A percentile compares a stretch with the other conserved stretches of the same genome.
These are phyloP conservation scores for Lumnitzera racemosa DNA, from an alignment of 345 rosid species.

Conservation along the genomic window DNA sequence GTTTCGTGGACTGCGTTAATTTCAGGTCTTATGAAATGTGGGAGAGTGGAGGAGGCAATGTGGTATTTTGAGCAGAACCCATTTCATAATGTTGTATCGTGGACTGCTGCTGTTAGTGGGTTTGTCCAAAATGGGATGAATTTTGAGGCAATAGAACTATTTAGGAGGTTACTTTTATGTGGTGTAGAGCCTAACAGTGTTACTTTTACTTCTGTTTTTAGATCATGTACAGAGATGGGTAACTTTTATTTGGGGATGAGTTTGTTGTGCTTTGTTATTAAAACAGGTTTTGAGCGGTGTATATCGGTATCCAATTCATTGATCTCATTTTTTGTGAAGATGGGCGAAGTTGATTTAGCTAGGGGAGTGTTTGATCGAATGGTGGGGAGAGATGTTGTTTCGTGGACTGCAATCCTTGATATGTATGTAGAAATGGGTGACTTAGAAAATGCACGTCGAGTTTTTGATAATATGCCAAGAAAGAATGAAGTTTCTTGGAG, in stretches of 20 bases:
- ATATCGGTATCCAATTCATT: constrained; percentile 43
- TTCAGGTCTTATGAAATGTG: constrained; percentile 46
- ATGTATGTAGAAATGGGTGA: constrained; percentile 34
- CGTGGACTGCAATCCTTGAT: constrained; percentile 59
- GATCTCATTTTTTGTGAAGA: constrained; percentile 41
- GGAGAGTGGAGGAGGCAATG: constrained; percentile 41
- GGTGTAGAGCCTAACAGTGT: constrained; percentile 38
- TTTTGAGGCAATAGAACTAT: constrained; percentile 37
- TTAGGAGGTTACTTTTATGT: constrained; percentile 30
- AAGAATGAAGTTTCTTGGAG: constrained; percentile 63
- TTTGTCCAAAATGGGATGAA: constrained; percentile 35
- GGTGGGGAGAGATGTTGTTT: constrained; percentile 41
- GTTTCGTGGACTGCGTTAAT: constrained; percentile 49
- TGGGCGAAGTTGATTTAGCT: constrained; percentile 32
- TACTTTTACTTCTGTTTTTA: constrained; percentile 38
- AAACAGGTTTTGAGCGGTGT: constrained; percentile 33
- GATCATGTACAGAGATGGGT: constrained; percentile 30
- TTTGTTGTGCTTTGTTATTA: constrained; percentile 37
- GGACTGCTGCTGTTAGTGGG: constrained; percentile 54
- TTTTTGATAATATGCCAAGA: constrained; percentile 45
- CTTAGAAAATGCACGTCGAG: constrained; percentile 36
- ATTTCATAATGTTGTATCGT: constrained; percentile 37
- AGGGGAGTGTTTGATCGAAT: constrained; percentile 37
- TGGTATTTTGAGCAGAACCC: constrained; percentile 46
- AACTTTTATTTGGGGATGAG: constrained; percentile 29